Conservation (phyloP, 176 grass and related monocot species). For the Paspalum vaginatum region DNA sequence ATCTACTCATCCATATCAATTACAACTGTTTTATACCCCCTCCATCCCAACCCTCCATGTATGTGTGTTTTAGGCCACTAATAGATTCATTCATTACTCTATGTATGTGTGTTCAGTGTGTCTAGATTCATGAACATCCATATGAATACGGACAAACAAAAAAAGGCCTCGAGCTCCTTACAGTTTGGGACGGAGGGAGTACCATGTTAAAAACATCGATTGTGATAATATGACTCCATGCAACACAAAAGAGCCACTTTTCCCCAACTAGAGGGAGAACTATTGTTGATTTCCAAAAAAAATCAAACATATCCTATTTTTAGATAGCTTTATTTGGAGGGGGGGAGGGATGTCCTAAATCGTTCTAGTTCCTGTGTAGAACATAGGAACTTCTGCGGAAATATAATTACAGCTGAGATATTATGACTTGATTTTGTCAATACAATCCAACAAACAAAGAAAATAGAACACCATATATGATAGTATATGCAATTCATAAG, state of each 20-base stretch:
- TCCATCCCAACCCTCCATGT: too few relatives aligned
- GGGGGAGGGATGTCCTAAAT: background rate
- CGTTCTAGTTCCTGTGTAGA: background rate
- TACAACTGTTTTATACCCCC: background rate
- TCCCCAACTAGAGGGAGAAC: background rate
- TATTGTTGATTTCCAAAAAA: slow-evolving; percentile 1
- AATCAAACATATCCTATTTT: slow-evolving; percentile 8
- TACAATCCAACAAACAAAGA: background rate
- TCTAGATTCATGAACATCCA: too few relatives aligned
- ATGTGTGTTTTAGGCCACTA: too few relatives aligned
- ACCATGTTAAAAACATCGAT: background rate
- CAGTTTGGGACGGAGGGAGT: too few relatives aligned
- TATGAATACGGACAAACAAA: too few relatives aligned
- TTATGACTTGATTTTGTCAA: slow-evolving; percentile 13
- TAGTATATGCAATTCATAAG: background rate
- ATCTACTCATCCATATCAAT: background rate
- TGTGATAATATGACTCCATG: background rate
- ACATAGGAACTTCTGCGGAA: background rate
- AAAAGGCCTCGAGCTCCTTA: too few relatives aligned
- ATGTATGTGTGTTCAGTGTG: too few relatives aligned
- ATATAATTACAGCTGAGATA: background rate
- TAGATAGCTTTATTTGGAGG: background rate
- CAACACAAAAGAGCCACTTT: background rate
- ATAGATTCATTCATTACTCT: too few relatives aligned
- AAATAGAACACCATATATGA: background rate